Conservation (phyloP, 768 basidiomycete genomes). For the Filobasidium wieringae region DNA sequence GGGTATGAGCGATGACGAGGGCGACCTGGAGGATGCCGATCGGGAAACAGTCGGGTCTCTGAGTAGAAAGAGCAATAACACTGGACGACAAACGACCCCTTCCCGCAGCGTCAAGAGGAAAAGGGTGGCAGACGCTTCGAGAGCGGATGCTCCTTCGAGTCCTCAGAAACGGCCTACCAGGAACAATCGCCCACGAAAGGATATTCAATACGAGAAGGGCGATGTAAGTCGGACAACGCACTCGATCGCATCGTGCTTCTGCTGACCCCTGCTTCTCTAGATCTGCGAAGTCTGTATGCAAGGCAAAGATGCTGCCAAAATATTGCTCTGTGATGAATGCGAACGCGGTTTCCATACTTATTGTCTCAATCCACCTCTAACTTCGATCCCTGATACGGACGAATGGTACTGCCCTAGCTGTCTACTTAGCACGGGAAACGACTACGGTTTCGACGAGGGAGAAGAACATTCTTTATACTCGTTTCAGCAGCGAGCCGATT, state of each 20-base stretch:
- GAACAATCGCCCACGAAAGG: not conserved
- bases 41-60: not conserved
- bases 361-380: slow-evolving; percentile 84
- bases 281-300: slow-evolving; percentile 88
- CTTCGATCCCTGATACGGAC: slow-evolving; percentile 65
- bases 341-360: slow-evolving; percentile 89
- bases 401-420: slow-evolving; percentile 95
- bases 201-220: slow-evolving; percentile 27
- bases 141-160: not conserved
- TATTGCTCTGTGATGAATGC: slow-evolving; percentile 82
- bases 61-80: not conserved
- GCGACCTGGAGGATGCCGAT: not conserved
- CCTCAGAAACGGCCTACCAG: not conserved
- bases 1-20: not conserved
- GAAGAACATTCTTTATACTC: slow-evolving; percentile 85
- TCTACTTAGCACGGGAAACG: slow-evolving; percentile 77
- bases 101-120: not conserved
- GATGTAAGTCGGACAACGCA: slow-evolving; percentile 31
- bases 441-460: slow-evolving; percentile 96
- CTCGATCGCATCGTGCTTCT: too few relatives aligned
- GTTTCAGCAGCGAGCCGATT: slow-evolving; percentile 80
- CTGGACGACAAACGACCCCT: not conserved
- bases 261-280: too few relatives aligned
- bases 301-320: slow-evolving; percentile 76
- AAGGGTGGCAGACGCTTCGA: not conserved